Conservation (phyloP, 441 rosid genomes). For the Mallotus japonicus region DNA sequence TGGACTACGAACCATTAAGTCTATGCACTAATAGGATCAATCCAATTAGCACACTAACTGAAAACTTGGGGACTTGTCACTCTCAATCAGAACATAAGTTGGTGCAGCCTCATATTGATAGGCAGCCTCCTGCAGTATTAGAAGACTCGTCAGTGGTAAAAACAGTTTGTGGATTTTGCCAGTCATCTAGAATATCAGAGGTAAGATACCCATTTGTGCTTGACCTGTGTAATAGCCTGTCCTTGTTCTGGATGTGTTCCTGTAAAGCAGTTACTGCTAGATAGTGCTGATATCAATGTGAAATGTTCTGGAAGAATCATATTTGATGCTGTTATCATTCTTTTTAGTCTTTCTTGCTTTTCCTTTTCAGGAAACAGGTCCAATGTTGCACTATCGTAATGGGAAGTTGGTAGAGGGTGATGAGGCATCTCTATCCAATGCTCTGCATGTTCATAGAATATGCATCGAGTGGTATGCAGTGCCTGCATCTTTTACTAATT, state of each 20-base stretch:
- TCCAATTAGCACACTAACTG: constrained; percentile 23
- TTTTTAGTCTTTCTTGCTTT: background rate
- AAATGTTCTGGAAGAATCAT: too few relatives aligned
- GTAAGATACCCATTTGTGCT: constrained; percentile 30
- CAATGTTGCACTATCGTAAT: constrained; percentile 60
- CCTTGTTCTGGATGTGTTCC: too few relatives aligned
- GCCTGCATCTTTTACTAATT: background rate
- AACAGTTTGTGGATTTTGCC: constrained; percentile 72
- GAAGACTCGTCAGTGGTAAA: constrained; percentile 24
- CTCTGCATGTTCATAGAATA: constrained; percentile 62
- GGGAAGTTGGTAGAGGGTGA: constrained; percentile 56
- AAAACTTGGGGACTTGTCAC: constrained; percentile 23
- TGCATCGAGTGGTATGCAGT: constrained; percentile 74
- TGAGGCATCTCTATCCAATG: constrained; percentile 41
- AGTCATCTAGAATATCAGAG: constrained; percentile 52
- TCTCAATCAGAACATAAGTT: constrained; percentile 19
- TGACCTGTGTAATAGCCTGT: too few relatives aligned
- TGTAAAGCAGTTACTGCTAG: background rate
- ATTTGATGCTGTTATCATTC: background rate
- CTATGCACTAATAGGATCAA: constrained; percentile 10
- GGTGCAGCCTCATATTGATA: constrained; percentile 8
- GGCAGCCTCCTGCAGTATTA: constrained; percentile 23
- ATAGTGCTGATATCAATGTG: background rate
- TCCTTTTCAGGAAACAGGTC: constrained; percentile 55
- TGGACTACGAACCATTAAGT: constrained; percentile 31